A percentile compares a stretch with the other conserved stretches of the same genome.
These are phyloP conservation scores for Scheffersomyces titani DNA, from an alignment of 1,139 yeast genomes.

Conservation along the genomic window DNA sequence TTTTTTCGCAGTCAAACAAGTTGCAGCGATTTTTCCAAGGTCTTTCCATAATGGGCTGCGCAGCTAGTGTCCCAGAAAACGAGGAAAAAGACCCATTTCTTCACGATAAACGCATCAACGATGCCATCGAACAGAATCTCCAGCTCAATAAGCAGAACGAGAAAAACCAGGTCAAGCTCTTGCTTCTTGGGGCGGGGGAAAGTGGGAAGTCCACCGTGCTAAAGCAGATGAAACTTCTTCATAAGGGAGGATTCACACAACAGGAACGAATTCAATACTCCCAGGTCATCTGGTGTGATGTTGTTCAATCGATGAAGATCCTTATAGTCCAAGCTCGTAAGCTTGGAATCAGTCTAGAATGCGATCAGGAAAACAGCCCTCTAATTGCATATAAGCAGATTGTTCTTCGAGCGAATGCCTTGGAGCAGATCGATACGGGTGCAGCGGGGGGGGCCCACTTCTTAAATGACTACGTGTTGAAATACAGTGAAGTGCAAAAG, in stretches of 20 bases:
- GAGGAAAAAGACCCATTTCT: constrained; percentile 53
- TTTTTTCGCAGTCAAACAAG: background rate
- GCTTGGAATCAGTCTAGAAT: constrained; percentile 58
- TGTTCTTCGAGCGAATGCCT: constrained; percentile 57
- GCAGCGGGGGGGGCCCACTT: constrained; percentile 69
- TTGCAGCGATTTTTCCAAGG: constrained; percentile 8
- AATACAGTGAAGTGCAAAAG: constrained; percentile 58
- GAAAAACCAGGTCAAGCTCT: constrained; percentile 56
- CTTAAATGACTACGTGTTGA: constrained; percentile 63
- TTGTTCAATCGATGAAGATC: constrained; percentile 84
- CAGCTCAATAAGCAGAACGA: constrained; percentile 53
- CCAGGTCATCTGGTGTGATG: constrained; percentile 94
- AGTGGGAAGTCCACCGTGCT: constrained; percentile 96
- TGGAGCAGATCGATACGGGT: constrained; percentile 64
- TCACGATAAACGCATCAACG: constrained; percentile 55
- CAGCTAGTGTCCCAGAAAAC: constrained; percentile 52
- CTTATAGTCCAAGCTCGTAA: constrained; percentile 72
- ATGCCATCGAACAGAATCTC: constrained; percentile 68
- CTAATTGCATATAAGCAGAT: constrained; percentile 49
- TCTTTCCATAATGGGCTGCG: constrained; percentile 59
- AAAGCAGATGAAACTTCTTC: constrained; percentile 84
- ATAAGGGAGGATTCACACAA: constrained; percentile 80
- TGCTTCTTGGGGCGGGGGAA: constrained; percentile 92
- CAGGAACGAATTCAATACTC: constrained; percentile 81
- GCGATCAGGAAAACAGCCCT: constrained; percentile 53